phyloP scores from a whole-genome alignment of 1,284 basidiomycete genomes.

The Irpex sp. region DNA sequence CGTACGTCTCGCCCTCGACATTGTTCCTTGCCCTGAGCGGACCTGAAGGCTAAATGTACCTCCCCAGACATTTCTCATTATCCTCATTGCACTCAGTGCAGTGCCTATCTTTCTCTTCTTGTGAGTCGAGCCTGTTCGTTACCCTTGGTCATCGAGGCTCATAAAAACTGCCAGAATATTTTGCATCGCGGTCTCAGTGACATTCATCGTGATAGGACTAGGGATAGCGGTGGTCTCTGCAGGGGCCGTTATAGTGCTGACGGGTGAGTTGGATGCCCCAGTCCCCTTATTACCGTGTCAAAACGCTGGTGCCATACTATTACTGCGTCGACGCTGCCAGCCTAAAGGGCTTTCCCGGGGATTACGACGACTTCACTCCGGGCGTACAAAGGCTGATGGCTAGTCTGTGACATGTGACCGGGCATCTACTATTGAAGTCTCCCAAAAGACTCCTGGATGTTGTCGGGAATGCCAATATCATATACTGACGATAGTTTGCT shows the following conservation, averaged over 20 bases:
- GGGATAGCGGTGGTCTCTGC: constrained; percentile 7
- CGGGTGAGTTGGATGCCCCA: constrained; percentile 5
- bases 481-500: background rate
- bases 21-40: background rate
- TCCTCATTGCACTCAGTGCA: constrained; percentile 10
- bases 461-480: background rate
- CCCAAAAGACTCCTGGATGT: too few relatives aligned
- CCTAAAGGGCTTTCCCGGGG: too few relatives aligned
- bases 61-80: constrained; percentile 13
- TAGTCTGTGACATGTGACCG: too few relatives aligned
- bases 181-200: constrained; percentile 10
- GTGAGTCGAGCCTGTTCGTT: constrained; percentile 4
- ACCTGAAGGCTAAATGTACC: background rate
- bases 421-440: too few relatives aligned
- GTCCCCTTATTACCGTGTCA: too few relatives aligned
- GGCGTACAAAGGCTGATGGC: background rate
- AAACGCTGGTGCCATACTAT: too few relatives aligned
- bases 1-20: background rate
- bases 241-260: constrained; percentile 2
- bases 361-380: too few relatives aligned
- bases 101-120: constrained; percentile 13
- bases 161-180: constrained; percentile 6
- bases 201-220: constrained; percentile 10
- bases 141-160: background rate
- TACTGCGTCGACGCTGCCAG: too few relatives aligned